Conservation (phyloP, 177 flowering plant genomes). For the Tripterygium wilfordii region DNA sequence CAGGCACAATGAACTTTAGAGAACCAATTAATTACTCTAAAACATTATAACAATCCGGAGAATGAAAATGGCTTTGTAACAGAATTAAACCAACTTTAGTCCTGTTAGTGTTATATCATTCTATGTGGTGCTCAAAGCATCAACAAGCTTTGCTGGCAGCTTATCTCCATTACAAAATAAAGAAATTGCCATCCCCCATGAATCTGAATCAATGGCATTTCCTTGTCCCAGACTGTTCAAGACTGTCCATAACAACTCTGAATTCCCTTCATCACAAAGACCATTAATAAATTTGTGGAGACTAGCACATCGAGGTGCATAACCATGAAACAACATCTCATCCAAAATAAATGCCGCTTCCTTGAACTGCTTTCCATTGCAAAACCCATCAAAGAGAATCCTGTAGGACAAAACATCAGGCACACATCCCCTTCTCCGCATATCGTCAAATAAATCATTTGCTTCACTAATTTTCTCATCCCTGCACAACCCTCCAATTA, state of each 20-base stretch:
- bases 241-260: constrained; percentile 28
- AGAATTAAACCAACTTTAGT: too few relatives aligned
- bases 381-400: constrained; percentile 52
- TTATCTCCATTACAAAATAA: constrained; percentile 19
- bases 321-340: constrained; percentile 74
- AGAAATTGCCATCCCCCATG: constrained; percentile 37
- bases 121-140: too few relatives aligned
- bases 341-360: constrained; percentile 61
- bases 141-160: constrained; percentile 21
- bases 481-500: constrained; percentile 42
- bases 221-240: constrained; percentile 33
- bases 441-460: constrained; percentile 50
- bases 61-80: too few relatives aligned
- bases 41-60: too few relatives aligned
- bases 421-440: constrained; percentile 63
- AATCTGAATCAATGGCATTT: constrained; percentile 25
- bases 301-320: constrained; percentile 32
- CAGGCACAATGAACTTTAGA: too few relatives aligned
- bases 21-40: too few relatives aligned
- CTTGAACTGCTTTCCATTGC: constrained; percentile 32
- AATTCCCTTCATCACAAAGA: constrained; percentile 28
- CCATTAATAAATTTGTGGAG: constrained; percentile 31
- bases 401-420: constrained; percentile 74
- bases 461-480: constrained; percentile 57
- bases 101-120: too few relatives aligned